Conservation (phyloP, 2,329 filamentous ascomycete species). For the Corniculantispora saksenae region DNA sequence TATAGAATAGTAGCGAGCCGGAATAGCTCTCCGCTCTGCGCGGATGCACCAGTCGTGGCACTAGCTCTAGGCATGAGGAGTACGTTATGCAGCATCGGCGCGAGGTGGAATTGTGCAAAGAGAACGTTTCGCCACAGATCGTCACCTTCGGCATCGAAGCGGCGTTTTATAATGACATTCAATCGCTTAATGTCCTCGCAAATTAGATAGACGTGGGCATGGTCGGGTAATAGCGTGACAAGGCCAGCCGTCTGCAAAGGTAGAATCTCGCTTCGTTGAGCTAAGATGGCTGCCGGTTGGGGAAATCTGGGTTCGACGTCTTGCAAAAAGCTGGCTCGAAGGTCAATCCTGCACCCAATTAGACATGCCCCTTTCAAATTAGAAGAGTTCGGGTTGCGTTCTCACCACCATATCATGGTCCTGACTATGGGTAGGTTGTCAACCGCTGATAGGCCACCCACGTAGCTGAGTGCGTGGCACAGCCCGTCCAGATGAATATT, state of each 20-base stretch:
- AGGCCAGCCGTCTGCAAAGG: background rate
- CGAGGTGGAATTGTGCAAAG: background rate
- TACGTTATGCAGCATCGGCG: background rate
- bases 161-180: background rate
- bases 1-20: background rate
- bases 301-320: background rate
- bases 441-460: background rate
- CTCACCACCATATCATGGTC: background rate
- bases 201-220: background rate
- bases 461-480: background rate
- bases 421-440: background rate
- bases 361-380: background rate
- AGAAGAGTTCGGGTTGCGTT: no score
- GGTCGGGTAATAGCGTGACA: background rate
- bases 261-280: background rate
- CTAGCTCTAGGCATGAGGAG: background rate
- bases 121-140: background rate
- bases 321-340: background rate
- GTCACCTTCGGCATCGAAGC: background rate
- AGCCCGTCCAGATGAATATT: slow-evolving; percentile 8
- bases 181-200: background rate
- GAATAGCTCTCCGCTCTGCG: background rate
- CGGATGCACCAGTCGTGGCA: background rate
- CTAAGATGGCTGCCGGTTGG: background rate
- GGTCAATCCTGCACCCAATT: background rate